A percentile compares a stretch with the other conserved stretches of the same genome.
These are phyloP conservation scores for Orychophragmus violaceus DNA, from an alignment of 345 rosid genomes.

Conservation along the genomic window DNA sequence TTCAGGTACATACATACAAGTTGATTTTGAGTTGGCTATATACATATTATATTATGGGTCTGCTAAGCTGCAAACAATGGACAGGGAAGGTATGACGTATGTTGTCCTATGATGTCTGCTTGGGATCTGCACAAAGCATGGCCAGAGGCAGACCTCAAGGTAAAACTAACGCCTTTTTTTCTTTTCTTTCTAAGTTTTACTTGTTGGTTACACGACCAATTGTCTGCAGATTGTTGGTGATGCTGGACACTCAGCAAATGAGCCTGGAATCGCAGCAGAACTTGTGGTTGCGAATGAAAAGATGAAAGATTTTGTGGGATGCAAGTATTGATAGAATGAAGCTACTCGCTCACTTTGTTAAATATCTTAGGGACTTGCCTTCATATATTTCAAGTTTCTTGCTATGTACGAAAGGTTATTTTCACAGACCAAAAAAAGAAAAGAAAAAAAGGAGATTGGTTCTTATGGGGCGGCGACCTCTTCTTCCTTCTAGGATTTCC, in stretches of 20 bases:
- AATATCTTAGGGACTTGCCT: not conserved
- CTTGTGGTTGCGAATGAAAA: conserved; percentile 83
- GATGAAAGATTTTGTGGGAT: conserved; percentile 40
- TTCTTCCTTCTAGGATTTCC: too few relatives aligned
- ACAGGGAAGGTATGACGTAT: conserved; percentile 94
- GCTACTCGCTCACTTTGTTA: not conserved
- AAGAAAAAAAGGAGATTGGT: too few relatives aligned
- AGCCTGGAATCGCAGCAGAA: conserved; percentile 79
- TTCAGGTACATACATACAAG: conserved; percentile 48
- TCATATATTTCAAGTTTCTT: conserved; percentile 2
- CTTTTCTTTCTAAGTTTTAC: not conserved
- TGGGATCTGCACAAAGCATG: conserved; percentile 98
- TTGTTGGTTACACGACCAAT: not conserved
- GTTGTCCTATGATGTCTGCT: conserved; percentile 99
- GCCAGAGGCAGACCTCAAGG: conserved; percentile 94
- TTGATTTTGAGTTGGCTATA: not conserved
- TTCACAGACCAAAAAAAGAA: too few relatives aligned
- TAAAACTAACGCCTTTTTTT: conserved; percentile 12
- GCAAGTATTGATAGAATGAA: not conserved
- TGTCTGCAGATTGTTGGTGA: conserved; percentile 56
- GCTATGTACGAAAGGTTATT: too few relatives aligned
- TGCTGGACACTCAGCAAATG: conserved; percentile 97
- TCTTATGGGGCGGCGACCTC: too few relatives aligned
- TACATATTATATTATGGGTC: not conserved
- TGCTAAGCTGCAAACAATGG: conserved; percentile 5